Evolutionary conservation across 2,329 filamentous ascomycete genomes (phyloP), one percentile per base, ranked within the genome.

Genomic region (Talaromyces sp.): DNA sequence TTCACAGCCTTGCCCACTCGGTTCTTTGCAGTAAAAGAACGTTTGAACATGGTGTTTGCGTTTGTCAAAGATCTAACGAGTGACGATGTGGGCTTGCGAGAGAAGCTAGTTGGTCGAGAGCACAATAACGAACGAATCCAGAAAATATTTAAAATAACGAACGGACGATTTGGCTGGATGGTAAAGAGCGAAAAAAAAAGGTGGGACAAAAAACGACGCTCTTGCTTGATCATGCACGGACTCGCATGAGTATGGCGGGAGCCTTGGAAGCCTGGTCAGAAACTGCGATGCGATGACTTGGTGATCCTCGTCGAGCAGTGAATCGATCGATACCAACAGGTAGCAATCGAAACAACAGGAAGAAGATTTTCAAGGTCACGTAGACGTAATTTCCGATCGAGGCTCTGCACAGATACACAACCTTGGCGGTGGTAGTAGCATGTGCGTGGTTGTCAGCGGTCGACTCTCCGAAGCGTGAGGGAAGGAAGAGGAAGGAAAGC

Each of bases 1-100:
- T 92, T 93, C 78, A 88, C 85, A 80, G 90, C 85, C 88, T 97
- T 97, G 83, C 92, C 90, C 79, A 93, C 90, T 75, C 93, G 91
- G 80, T 94, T 90, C 79, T 89, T 90, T 72, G 90, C 89, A 78
- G 88, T 85, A 82, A 95, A 93, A 75, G 93, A 93, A 78, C 92
- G 92, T 83, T 93, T 96, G 85, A 97, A 96, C 92, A 97, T 97
- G 79, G 77, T 43, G 83, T 82, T 76, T 74, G 70, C 72, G 72
- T 70, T 72, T 71, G 63, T 68, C 68, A 66, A 73, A 66, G 62
- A 70, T 76, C 68, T 72, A 74, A 76, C 76, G 73, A 81, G 78
- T 78, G 79, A 81, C 82, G 37, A 19, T 27, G 37, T 45, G 45
- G 81, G 82, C 73, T 72, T 68, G 37, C 19, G 50, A 77, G 68